Conservation (phyloP, 257 asterid genomes). For the Mentha longifolia region DNA sequence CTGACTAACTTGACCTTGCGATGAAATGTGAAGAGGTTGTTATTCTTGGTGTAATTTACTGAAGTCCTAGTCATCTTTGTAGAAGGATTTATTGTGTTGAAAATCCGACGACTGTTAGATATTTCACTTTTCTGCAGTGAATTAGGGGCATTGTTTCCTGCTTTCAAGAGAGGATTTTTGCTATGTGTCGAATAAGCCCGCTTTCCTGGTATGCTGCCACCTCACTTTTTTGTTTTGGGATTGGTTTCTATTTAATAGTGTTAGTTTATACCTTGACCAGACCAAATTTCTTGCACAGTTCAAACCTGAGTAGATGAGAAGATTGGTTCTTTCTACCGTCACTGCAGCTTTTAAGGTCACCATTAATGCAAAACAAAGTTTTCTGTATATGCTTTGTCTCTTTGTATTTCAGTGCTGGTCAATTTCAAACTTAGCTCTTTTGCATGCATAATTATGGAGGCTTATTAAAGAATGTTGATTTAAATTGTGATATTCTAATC, state of each 20-base stretch:
- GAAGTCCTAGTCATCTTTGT: constrained; percentile 25
- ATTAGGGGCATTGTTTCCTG: constrained; percentile 50
- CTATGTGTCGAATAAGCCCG: constrained; percentile 36
- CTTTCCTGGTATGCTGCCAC: constrained; percentile 38
- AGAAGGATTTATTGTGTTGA: constrained; percentile 28
- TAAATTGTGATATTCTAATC: not conserved
- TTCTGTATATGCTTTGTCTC: constrained; percentile 11
- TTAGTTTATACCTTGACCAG: constrained; percentile 28
- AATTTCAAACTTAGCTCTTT: constrained; percentile 2
- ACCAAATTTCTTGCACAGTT: constrained; percentile 15
- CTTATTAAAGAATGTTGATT: not conserved
- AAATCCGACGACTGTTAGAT: constrained; percentile 25
- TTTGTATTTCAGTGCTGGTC: constrained; percentile 11
- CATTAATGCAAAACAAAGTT: constrained; percentile 25
- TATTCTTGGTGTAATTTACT: constrained; percentile 10
- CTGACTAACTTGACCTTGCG: not conserved
- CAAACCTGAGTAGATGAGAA: constrained; percentile 24
- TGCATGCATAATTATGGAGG: constrained; percentile 19
- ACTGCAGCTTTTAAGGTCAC: constrained; percentile 28
- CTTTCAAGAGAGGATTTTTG: constrained; percentile 31
- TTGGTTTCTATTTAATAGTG: constrained; percentile 22
- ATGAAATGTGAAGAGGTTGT: constrained; percentile 16
- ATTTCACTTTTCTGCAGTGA: constrained; percentile 40
- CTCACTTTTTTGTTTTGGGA: constrained; percentile 16
- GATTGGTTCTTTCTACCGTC: constrained; percentile 21